phyloP scores from a whole-genome alignment of 257 asterid genomes.

The Paraleonurus japonicus region DNA sequence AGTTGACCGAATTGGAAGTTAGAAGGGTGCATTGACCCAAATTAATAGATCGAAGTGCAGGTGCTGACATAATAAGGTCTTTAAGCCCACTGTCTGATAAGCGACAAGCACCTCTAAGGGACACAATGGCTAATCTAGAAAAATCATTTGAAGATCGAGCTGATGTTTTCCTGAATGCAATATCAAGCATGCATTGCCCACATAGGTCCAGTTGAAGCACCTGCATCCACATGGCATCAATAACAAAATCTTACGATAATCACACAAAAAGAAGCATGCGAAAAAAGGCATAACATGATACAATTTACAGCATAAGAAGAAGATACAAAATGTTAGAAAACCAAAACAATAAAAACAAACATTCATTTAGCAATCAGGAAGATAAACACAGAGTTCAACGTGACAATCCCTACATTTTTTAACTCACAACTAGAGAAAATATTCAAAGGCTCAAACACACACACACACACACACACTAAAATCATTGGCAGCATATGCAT shows the following conservation, averaged over 20 bases:
- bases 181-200: constrained; percentile 66
- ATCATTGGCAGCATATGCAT: not conserved
- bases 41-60: constrained; percentile 59
- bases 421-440: not conserved
- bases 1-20: constrained; percentile 48
- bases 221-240: constrained; percentile 43
- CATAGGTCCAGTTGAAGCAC: constrained; percentile 87
- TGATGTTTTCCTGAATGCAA: constrained; percentile 36
- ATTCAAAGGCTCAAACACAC: constrained; percentile 10
- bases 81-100: constrained; percentile 60
- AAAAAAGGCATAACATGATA: not conserved
- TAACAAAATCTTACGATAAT: not conserved
- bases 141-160: constrained; percentile 37
- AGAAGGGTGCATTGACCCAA: constrained; percentile 77
- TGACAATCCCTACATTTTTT: not conserved
- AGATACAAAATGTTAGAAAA: not conserved
- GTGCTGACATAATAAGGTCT: constrained; percentile 56
- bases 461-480: constrained; percentile 2
- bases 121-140: constrained; percentile 50
- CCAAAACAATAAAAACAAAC: not conserved
- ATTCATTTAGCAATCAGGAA: constrained; percentile 6
- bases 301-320: not conserved
- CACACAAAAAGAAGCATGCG: constrained; percentile 1
- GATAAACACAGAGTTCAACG: constrained; percentile 5
- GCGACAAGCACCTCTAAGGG: constrained; percentile 91